phyloP scores from a whole-genome alignment of 345 rosid species.

The Pugionium dolabratum region DNA sequence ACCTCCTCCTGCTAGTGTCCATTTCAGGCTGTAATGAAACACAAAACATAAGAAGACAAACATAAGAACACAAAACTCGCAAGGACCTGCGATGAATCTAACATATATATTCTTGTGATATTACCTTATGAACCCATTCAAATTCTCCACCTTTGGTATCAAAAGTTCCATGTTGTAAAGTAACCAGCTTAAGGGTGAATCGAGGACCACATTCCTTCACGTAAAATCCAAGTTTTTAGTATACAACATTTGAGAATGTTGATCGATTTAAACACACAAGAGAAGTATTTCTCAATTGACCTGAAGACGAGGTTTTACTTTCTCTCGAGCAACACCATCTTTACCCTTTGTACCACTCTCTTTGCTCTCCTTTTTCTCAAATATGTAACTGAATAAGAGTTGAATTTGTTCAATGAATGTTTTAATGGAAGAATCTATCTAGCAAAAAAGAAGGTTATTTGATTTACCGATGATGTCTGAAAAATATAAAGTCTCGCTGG shows the following conservation, averaged over 20 bases:
- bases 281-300: conserved; percentile 30
- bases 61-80: not conserved
- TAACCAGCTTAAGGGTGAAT: conserved; percentile 74
- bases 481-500: conserved; percentile 92
- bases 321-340: conserved; percentile 50
- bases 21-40: conserved; percentile 67
- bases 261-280: not conserved
- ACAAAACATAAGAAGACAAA: not conserved
- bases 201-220: conserved; percentile 88
- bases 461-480: conserved; percentile 87
- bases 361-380: conserved; percentile 71
- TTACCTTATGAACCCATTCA: conserved; percentile 98
- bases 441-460: not conserved
- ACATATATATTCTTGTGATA: conserved; percentile 48
- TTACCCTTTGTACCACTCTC: conserved; percentile 49
- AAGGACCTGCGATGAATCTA: not conserved
- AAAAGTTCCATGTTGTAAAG: conserved; percentile 89
- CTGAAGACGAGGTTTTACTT: conserved; percentile 82
- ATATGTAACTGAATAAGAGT: conserved; percentile 59
- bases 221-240: not conserved
- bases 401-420: not conserved
- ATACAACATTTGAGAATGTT: not conserved
- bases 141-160: conserved; percentile 83
- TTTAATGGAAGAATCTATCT: not conserved
- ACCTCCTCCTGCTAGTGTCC: conserved; percentile 96